Evolutionary conservation across 129 eudicot genomes (phyloP), one percentile per base, ranked within the genome.

Genomic region (Apium graveolens): DNA sequence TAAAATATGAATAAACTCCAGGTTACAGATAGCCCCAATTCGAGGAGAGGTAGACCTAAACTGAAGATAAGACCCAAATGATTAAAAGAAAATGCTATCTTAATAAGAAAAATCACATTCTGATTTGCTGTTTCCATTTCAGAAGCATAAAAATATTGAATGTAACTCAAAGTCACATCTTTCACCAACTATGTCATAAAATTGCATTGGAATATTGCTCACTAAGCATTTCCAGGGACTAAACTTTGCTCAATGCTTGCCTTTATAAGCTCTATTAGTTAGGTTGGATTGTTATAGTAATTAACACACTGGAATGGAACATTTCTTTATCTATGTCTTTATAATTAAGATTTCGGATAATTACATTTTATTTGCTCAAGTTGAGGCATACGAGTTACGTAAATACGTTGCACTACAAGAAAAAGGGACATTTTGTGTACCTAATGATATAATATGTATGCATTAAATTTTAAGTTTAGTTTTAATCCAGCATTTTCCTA

Each of bases 81-180:
- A 49, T 31, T n/a, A 12, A 80, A 80, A 80, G 42, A 44, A 73
- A 24, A 51, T 76, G 62, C 44, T 20, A 66, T 18, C 81, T 78
- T 32, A 18, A 11, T 41, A 55, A 71, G 20, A 27, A 24, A 79
- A 79, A 48, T 24, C 76, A n/a, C 48, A 29, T 65, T 65, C 71
- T 65, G 71, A 65, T 65, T 70, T 60, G 18, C 44, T 51, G 10
- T 80, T 72, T 38, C 44, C 35, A 35, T 51, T 69, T 27, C 12
- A 66, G 53, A 66, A 66, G 65, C 71, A 53, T 9, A 31, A 53
- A 76, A 38, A 38, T 51, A 57, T 53, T 76, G 63, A 20, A 34
- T 53, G n/a, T 53, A 76, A 75, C 29, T 55, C 75, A 35, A 38
- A 70, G 75, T 39, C 75, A 70, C 76, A 11, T 73, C 76, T 42